Evolutionary conservation across 202 grass and related monocot species (phyloP), one percentile per base, ranked within the genome.

Genomic region (Panicum virgatum): DNA sequence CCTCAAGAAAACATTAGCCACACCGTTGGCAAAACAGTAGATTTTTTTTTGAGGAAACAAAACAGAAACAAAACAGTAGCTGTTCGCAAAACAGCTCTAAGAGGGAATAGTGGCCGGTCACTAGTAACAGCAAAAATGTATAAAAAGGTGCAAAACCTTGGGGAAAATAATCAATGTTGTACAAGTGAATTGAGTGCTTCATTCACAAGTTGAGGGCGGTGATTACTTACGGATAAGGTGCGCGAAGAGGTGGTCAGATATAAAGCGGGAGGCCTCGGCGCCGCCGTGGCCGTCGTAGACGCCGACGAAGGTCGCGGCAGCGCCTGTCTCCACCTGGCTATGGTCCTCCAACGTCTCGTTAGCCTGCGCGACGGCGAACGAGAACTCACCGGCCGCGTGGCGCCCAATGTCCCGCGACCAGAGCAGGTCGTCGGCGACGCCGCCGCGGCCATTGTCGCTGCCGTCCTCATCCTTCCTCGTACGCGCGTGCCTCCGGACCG

Each of bases 261-360:
- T 73, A 61, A 92, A 92, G 6, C 72, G 78, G 26, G 92, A 57
- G 1, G 89, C 86, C 36, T 84, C 89, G 34, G 83, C 62, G 0
- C 92, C 92, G 29, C 92, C 92, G 53, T 94, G 92, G 29, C 92
- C 92, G 34, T 94, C 92, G 57, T 94, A 94, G 56, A 94, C 81
- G 3, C 92, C 92, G 0, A 94, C 78, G 27, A 94, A 92, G 45
- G 87, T 91, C 8, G 86, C 85, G 27, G 80, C 70, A 6, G 77
- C 14, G 12, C 92, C 89, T 3, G 89, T 89, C 81, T 91, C 89
- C 26, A 94, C 68, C 48, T 94, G 86, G 83, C 86, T 82, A 67
- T 88, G 81, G 79, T 94, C 92, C 92, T 94, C 92, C 62, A 88
- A 26, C 61, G 43, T 56, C 75, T 82, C 70, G 78, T 94, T 94